A percentile compares a stretch with the other conserved stretches of the same genome.
These are phyloP conservation scores for Lycium barbarum DNA, from an alignment of 257 asterid species.

Conservation along the genomic window DNA sequence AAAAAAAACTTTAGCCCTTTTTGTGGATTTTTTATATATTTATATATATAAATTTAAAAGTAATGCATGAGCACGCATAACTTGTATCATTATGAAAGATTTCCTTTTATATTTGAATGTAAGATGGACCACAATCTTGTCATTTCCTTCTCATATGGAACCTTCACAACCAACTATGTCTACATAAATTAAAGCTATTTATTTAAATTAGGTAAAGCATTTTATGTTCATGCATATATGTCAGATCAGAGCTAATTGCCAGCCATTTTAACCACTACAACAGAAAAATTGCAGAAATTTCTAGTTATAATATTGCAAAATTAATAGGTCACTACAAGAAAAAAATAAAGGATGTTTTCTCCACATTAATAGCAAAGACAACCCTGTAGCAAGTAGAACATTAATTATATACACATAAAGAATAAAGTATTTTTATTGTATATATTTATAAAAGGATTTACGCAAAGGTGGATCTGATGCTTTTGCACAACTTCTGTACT, in stretches of 20 bases:
- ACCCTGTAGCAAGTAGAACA: too few relatives aligned
- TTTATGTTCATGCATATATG: conserved; percentile 17
- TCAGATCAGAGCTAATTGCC: not conserved
- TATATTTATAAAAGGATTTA: not conserved
- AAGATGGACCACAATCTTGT: conserved; percentile 48
- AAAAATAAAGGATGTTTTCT: not conserved
- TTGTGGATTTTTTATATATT: too few relatives aligned
- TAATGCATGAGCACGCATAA: not conserved
- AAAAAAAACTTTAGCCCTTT: too few relatives aligned
- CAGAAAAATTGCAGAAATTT: conserved; percentile 1
- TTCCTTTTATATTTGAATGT: conserved; percentile 19
- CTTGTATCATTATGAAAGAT: not conserved
- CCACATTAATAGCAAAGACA: not conserved
- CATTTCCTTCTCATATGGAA: conserved; percentile 36
- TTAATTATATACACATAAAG: too few relatives aligned
- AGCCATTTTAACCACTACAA: conserved; percentile 28
- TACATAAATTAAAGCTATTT: conserved; percentile 26
- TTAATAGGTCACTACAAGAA: not conserved
- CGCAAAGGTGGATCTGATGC: too few relatives aligned
- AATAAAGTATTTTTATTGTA: too few relatives aligned
- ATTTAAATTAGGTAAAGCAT: conserved; percentile 33
- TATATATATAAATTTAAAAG: too few relatives aligned
- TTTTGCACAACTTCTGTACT: too few relatives aligned
- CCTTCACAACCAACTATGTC: conserved; percentile 28
- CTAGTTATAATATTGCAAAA: conserved; percentile 18